Evolutionary conservation across 1,139 yeast genomes (phyloP).

Genomic region (Pichia sp.): DNA sequence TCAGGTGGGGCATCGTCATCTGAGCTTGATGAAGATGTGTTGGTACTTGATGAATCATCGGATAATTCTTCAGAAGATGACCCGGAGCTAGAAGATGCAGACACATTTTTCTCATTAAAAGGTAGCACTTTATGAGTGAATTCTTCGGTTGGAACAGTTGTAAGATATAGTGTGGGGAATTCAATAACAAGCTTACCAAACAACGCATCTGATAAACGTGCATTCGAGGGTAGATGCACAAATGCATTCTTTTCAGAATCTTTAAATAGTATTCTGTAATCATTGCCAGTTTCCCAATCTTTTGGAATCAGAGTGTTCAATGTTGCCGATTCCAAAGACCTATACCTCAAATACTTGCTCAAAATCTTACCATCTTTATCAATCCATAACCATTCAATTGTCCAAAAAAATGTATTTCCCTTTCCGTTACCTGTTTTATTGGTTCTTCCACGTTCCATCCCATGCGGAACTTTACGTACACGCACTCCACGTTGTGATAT

Average conservation of each 20-base stretch:
- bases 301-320: conserved; percentile 3
- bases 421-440: conserved; percentile 56
- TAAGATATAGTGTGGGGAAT: conserved; percentile 45
- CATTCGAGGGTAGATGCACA: neutral
- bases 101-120: neutral
- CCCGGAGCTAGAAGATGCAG: neutral
- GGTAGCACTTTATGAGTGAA: neutral
- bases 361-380: neutral
- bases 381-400: conserved; percentile 54
- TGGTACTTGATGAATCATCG: conserved; percentile 3
- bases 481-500: conserved; percentile 33
- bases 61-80: neutral
- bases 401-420: conserved; percentile 49
- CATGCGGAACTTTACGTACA: conserved; percentile 51
- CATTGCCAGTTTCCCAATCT: conserved; percentile 7
- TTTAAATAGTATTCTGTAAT: conserved; percentile 3
- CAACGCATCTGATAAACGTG: conserved; percentile 36
- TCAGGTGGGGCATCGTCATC: conserved; percentile 11
- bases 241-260: conserved; percentile 2
- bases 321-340: neutral
- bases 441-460: conserved; percentile 60
- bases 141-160: neutral
- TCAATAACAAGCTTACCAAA: conserved; percentile 59
- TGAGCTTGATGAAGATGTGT: conserved; percentile 3
- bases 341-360: conserved; percentile 4